Evolutionary conservation across 2,329 filamentous ascomycete genomes (phyloP), one percentile per base, ranked within the genome.

Genomic region (Cytospora paraplurivora): DNA sequence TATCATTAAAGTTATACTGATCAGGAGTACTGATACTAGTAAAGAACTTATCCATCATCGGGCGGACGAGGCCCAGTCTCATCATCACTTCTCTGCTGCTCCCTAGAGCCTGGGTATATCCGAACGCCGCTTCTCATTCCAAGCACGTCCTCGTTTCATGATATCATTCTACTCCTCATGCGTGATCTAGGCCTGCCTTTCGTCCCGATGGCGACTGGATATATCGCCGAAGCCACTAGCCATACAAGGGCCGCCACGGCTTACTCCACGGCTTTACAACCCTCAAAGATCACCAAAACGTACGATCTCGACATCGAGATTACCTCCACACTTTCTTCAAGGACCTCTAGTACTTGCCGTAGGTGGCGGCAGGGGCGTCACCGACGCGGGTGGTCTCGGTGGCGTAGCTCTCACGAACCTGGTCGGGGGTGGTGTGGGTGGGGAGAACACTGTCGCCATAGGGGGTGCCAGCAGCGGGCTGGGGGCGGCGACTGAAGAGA

Each of bases 391-490:
- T 76, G 35, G 70, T 62, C 60, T 76, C 75, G 7, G 75, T 76
- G 62, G 73, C 71, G 67, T 77, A 76, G 66, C 75, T 77, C 49
- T 69, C 67, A 50, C 74, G 73, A 37, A 76, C 67, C 63, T 75
- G 70, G 33, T 72, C 71, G 17, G 74, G 73, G 56, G 73, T 70
- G 38, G 74, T 65, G 70, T 76, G 75, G 50, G 68, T 66, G n/a
- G 76, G 76, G 32, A 78, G 67, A 1, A 64, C 56, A 56, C 76
- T 76, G 33, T 72, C 69, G 64, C 77, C 69, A 34, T 68, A 65
- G 13, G 55, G 62, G 49, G 67, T 66, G 33, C 62, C 62, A 11
- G 59, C 66, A 60, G 56, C 65, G 64, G 52, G 62, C 62, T 67
- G 65, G 61, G 71, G 69, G 62, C 72, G 69, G 68, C 75, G 75